Base-by-base conservation (phyloP, 805 yeast species). In the Suhomyces kilbournensis region DNA sequence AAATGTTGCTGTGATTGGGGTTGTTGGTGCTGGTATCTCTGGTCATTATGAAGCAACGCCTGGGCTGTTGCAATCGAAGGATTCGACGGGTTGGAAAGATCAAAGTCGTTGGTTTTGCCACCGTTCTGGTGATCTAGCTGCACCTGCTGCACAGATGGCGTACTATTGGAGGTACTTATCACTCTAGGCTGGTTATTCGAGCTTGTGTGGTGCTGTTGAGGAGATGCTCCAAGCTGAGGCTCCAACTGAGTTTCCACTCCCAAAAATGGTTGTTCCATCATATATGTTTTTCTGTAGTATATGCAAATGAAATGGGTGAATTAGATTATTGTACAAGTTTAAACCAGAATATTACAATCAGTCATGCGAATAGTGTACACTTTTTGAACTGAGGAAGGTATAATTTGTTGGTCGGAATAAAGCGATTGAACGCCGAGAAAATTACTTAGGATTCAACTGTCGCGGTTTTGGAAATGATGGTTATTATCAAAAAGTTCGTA, bases 241-340 rank as follows among this genome's bases (percentile, higher is more conserved):
- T 50, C 50, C 54, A 50, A 35, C 49, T 48, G 53, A 38, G 54
- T 40, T 26, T 57, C 60, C 17, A 52, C 55, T 20, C 56, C 49
- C 20, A 57, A 47, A 51, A 49, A 57, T 39, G 54, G 60, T 45
- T 57, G 60, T 48, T 57, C 60, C 60, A 57, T 56, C 39, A 14
- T 47, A 3, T 32, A n/a, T 7, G 30, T 26, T 28, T 32, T 32
- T n/a, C 23, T 19, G 10, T 14, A 14, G 23, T 10, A 42, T 28
- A 28, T 42, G 45, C 45, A 42, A 42, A 26, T 44, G 19, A 23
- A 17, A 25, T 19, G 9, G 23, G n/a, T 38, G 7, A 38, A 38
- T 42, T 14, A 42, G 30, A 15, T 44, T 28, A 44, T 44, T n/a
- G 15, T 44, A 44, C 46, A 44, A 44, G 34, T 23, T 32, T 17